Evolutionary conservation across 2,329 filamentous ascomycete species (phyloP), one percentile per base, ranked within the genome.

Genomic region (Claviceps fusiformis): DNA sequence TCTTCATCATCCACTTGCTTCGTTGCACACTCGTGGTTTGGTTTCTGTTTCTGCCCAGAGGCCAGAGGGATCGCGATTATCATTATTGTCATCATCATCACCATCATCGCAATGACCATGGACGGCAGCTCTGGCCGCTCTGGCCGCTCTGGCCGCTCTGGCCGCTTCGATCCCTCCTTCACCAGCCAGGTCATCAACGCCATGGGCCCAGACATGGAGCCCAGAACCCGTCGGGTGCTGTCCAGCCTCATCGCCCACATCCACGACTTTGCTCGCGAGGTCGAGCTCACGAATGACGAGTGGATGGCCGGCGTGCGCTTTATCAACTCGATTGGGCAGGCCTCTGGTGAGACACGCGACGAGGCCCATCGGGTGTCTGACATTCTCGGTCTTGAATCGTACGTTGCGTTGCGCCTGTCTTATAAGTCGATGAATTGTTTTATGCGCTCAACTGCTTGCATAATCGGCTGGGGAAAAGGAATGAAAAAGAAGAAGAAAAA

Each of bases 231-330:
- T 57, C 73, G 80, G 60, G 75, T 90, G 62, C 73, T 90, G 63
- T 69, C 74, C 58, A 75, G 79, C 33, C 70, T 89, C 62, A 83
- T 89, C 69, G 56, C 31, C 4, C 31, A 33, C 31, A 33, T 33
- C 31, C 31, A 33, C 31, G 31, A 33, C 31, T 33, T 33, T 33
- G 31, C 31, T 33, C 31, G 31, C 8, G 87, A 91, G 65, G 80
- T 87, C 60, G 85, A 90, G 71, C 79, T 91, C 53, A 89, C 82
- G 19, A 76, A 81, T 37, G 86, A 87, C 54, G 87, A 91, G 71
- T 90, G 86, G 86, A 79, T 89, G 70, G 70, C 80, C 8, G 87
- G 86, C 54, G 85, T 90, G 54, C 77, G 85, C 63, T 89, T 86
- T 67, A 72, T 90, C 71, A 90, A 90, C 74, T 77, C 80, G 49